Evolutionary conservation across 1,284 basidiomycete species (phyloP), one percentile per base, ranked within the genome.

Genomic region (Phellinidium pouzarii): DNA sequence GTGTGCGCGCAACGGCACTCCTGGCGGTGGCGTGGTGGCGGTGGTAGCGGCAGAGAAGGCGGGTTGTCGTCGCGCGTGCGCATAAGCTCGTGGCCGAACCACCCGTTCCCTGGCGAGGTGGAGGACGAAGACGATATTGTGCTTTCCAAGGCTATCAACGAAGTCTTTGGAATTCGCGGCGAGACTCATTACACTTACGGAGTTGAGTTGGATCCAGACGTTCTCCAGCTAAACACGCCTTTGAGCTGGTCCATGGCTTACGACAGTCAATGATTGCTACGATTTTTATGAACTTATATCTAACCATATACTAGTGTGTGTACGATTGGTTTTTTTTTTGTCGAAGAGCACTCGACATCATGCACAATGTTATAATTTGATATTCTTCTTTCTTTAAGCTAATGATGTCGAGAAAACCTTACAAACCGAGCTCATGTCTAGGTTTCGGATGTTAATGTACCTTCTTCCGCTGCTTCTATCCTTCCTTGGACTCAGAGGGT

Each of bases 81-180:
- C 23, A 3, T 19, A 11, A 31, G 20, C 26, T 11, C 44, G 25
- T 38, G 20, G 41, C 14, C 49, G 27, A 44, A 11, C 3, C 20
- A 41, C 14, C 42, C 29, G 3, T 44, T 44, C 31, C 34, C 42
- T 14, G 50, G 50, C 12, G 53, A 54, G 22, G 19, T 44, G 29
- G 53, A 54, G 12, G 53, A 54, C 36, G 48, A 42, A 42, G 53
- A 54, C 37, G 53, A 54, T 14, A 40, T 50, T 14, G 37, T 54
- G 29, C 48, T 54, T 22, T 48, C 47, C 12, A 50, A 40, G 34
- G 53, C 53, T 2, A 54, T 54, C 23, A 14, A 14, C 14, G 53
- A 54, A 17, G 37, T 54, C 20, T 54, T 54, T 46, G 53, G 53
- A 0, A 46, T 54, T 31, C 47, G 53, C 19, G 48, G 44, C 22